A percentile compares a stretch with the other conserved stretches of the same genome.
phyloP scores from a whole-genome alignment of 1,139 yeast genomes.

The Tardiomyces digboiensis region DNA sequence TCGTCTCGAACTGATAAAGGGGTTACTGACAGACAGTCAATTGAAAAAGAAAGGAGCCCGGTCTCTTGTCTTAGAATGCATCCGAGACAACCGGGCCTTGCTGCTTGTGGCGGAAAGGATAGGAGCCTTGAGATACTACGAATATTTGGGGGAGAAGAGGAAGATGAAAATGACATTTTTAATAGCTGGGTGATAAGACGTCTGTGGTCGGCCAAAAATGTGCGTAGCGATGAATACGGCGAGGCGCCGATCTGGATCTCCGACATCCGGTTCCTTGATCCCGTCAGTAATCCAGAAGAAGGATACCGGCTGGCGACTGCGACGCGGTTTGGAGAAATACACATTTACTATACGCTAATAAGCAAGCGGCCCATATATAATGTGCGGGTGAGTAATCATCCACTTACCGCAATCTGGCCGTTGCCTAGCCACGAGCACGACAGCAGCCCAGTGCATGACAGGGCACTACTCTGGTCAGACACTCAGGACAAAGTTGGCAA shows the following conservation, averaged over 20 bases:
- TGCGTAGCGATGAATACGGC: background rate
- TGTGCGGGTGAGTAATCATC: slow-evolving; percentile 20
- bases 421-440: background rate
- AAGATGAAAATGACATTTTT: background rate
- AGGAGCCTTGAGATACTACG: slow-evolving; percentile 29
- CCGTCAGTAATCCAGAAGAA: slow-evolving; percentile 13
- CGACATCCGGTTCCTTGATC: slow-evolving; percentile 23
- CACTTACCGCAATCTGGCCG: slow-evolving; percentile 18
- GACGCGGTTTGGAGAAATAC: slow-evolving; percentile 24
- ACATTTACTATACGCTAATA: slow-evolving; percentile 23
- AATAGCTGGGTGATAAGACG: background rate
- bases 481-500: background rate
- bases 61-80: slow-evolving; percentile 30
- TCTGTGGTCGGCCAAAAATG: background rate
- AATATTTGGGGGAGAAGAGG: slow-evolving; percentile 8
- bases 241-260: slow-evolving; percentile 25
- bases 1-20: too few species aligned
- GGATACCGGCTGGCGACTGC: slow-evolving; percentile 23
- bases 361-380: slow-evolving; percentile 20
- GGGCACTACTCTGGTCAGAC: slow-evolving; percentile 10
- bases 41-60: slow-evolving; percentile 26
- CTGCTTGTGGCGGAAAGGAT: slow-evolving; percentile 38
- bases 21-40: slow-evolving; percentile 9
- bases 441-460: slow-evolving; percentile 1
- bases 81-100: slow-evolving; percentile 21